phyloP scores from a whole-genome alignment of 305 asterid species.

The Solanum hybrid region DNA sequence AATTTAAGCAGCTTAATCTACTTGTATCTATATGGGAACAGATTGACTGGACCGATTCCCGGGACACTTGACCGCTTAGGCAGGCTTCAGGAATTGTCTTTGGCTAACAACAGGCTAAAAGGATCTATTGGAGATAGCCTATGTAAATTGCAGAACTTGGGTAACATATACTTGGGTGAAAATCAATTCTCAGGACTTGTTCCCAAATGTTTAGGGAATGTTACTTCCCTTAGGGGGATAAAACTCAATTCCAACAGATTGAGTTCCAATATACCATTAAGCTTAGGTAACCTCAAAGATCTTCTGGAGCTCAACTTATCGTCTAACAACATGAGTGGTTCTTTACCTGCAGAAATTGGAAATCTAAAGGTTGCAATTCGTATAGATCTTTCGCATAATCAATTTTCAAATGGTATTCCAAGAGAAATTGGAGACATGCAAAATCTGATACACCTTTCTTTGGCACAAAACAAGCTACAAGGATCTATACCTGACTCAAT shows the following conservation, averaged over 20 bases:
- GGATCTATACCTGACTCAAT: conserved; percentile 25
- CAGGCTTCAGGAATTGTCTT: conserved; percentile 15
- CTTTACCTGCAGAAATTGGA: conserved; percentile 20
- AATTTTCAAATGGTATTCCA: conserved; percentile 22
- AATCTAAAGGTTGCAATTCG: conserved; percentile 8
- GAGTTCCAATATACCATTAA: conserved; percentile 23
- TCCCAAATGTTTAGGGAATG: conserved; percentile 33
- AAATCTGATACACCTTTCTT: conserved; percentile 14
- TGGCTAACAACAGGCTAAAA: conserved; percentile 5
- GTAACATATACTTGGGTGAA: not conserved
- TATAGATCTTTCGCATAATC: conserved; percentile 25
- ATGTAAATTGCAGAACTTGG: conserved; percentile 13
- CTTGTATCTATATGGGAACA: conserved; percentile 12
- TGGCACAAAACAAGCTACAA: conserved; percentile 20
- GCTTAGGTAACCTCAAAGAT: conserved; percentile 20
- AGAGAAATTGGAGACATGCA: conserved; percentile 11
- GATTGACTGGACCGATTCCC: conserved; percentile 21
- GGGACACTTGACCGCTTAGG: conserved; percentile 1
- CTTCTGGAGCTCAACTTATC: conserved; percentile 16
- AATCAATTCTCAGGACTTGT: conserved; percentile 22
- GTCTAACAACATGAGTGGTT: conserved; percentile 23
- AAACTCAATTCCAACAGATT: conserved; percentile 16
- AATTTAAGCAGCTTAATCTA: conserved; percentile 20
- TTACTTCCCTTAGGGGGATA: conserved; percentile 17
- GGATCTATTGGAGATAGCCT: conserved; percentile 17